Percentiles rank a stretch among this genome's conserved stretches.
Evolutionary conservation across 805 yeast species (phyloP).

Genomic region (Cyberlindnera mycetangii): DNA sequence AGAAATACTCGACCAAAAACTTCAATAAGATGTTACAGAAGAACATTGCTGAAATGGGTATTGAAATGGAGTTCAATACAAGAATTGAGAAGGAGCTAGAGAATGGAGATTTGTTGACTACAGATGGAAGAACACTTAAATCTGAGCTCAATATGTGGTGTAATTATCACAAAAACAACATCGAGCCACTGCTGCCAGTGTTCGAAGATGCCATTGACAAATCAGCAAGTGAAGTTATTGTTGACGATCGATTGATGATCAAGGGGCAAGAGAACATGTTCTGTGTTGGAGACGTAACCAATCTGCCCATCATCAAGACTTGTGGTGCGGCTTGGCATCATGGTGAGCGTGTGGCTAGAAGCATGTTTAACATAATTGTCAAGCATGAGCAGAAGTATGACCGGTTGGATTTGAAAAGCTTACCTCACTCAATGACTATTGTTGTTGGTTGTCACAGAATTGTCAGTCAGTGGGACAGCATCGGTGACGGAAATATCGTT

Average conservation of each 20-base stretch:
- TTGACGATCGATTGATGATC: conserved; percentile 28
- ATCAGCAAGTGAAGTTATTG: conserved; percentile 23
- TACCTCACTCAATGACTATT: conserved; percentile 28
- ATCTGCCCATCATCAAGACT: conserved; percentile 37
- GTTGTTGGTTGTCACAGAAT: conserved; percentile 26
- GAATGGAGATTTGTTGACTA: conserved; percentile 25
- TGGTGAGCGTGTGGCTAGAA: conserved; percentile 23
- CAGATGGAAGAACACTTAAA: conserved; percentile 27
- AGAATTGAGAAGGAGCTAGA: conserved; percentile 30
- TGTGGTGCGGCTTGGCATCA: conserved; percentile 38
- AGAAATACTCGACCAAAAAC: conserved; percentile 26
- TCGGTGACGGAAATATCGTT: conserved; percentile 30
- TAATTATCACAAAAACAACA: conserved; percentile 34
- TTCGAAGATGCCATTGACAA: conserved; percentile 26
- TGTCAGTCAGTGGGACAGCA: conserved; percentile 24
- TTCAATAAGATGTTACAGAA: conserved; percentile 19
- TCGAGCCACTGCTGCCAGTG: conserved; percentile 26
- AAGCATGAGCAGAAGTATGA: conserved; percentile 14
- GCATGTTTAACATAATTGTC: conserved; percentile 18
- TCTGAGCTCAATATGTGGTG: conserved; percentile 39
- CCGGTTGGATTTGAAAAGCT: conserved; percentile 14
- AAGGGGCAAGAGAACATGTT: conserved; percentile 30
- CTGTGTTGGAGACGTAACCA: conserved; percentile 37
- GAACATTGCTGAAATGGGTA: conserved; percentile 22
- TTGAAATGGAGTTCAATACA: conserved; percentile 29